A percentile compares a stretch with the other conserved stretches of the same genome.
Conservation (phyloP, 192 early-diverging fungal species). For the Backusella australiensis region DNA sequence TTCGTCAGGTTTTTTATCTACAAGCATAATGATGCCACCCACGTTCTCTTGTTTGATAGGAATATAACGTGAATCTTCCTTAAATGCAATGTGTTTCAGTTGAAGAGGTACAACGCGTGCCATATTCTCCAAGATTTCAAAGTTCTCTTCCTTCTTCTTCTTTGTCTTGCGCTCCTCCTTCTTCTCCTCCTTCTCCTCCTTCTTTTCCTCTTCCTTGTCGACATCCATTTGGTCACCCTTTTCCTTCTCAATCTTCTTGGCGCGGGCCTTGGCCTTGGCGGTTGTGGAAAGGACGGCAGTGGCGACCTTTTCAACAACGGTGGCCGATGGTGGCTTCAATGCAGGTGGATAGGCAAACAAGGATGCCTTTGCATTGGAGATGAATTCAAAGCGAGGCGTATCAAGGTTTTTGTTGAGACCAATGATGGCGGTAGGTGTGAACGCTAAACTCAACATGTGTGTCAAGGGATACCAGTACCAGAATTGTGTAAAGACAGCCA, state of each 20-base stretch:
- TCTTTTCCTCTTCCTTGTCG: constrained; percentile 53
- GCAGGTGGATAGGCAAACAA: constrained; percentile 92
- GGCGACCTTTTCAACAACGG: constrained; percentile 80
- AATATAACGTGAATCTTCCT: constrained; percentile 81
- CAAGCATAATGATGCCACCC: constrained; percentile 88
- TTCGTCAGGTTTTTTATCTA: constrained; percentile 71
- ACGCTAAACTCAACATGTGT: constrained; percentile 93
- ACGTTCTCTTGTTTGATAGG: constrained; percentile 77
- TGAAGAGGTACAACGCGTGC: constrained; percentile 87
- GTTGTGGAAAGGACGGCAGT: constrained; percentile 97
- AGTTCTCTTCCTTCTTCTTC: constrained; percentile 73
- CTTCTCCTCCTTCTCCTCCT: constrained; percentile 54
- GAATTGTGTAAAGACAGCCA: constrained; percentile 98
- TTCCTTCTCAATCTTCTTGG: constrained; percentile 76
- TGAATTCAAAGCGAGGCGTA: constrained; percentile 82
- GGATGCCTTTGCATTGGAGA: constrained; percentile 83
- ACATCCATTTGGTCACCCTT: constrained; percentile 59
- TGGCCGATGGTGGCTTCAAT: constrained; percentile 77
- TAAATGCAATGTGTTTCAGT: constrained; percentile 82
- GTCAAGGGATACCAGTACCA: constrained; percentile 99
- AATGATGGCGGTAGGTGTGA: constrained; percentile 94
- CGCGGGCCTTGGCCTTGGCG: constrained; percentile 84
- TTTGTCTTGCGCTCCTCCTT: constrained; percentile 58
- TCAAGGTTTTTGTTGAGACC: constrained; percentile 88
- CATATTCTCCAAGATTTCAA: constrained; percentile 83